Conservation (phyloP, 352 stramenopile species). For the Pythium phragmitis region DNA sequence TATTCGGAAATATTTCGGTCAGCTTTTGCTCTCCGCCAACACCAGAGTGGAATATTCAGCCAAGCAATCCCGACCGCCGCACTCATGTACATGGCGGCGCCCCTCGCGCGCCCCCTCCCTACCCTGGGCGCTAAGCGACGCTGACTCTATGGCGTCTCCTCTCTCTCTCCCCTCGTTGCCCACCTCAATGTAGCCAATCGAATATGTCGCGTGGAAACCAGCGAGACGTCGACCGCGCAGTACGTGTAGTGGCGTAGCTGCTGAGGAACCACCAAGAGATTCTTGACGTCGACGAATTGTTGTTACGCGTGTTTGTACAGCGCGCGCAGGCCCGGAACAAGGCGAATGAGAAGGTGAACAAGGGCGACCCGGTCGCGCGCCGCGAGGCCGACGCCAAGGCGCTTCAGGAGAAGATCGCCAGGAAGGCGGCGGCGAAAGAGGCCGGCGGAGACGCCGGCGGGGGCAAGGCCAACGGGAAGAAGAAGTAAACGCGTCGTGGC, state of each 20-base stretch:
- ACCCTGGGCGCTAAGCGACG: background rate
- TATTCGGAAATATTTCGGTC: background rate
- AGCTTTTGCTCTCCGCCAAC: background rate
- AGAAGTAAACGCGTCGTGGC: constrained; percentile 12
- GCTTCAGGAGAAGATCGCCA: constrained; percentile 79
- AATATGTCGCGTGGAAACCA: constrained; percentile 83
- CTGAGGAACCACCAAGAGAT: background rate
- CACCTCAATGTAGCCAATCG: background rate
- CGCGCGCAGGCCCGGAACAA: constrained; percentile 64
- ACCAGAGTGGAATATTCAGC: background rate
- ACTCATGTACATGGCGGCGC: constrained; percentile 13
- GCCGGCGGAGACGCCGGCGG: constrained; percentile 37
- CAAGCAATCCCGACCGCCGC: background rate
- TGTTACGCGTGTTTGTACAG: constrained; percentile 30
- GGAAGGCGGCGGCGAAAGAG: constrained; percentile 65
- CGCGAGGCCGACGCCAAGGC: constrained; percentile 76
- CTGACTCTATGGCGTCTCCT: constrained; percentile 1
- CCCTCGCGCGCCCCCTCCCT: background rate
- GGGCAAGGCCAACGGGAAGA: constrained; percentile 18
- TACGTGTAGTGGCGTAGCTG: constrained; percentile 27
- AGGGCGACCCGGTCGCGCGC: constrained; percentile 60
- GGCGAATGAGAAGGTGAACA: constrained; percentile 15
- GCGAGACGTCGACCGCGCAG: constrained; percentile 68
- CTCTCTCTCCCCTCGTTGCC: background rate
- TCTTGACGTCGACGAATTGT: background rate